Percentiles rank a stretch among this genome's conserved stretches.
Conservation (phyloP, 345 rosid genomes). For the Eutrema japonicum region DNA sequence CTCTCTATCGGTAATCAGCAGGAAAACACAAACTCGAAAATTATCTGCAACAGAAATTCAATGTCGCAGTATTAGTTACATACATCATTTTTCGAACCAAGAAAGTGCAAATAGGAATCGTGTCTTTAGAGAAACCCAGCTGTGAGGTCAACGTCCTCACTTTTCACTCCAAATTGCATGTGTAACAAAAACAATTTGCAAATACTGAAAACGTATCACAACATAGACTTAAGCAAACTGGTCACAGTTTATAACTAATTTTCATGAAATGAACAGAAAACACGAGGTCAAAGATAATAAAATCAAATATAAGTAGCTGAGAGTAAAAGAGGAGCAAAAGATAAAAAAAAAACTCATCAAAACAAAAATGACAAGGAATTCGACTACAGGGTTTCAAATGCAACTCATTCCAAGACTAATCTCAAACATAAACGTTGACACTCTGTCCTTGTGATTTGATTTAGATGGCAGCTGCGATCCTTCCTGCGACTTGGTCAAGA, state of each 20-base stretch:
- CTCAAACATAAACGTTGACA: slow-evolving; percentile 23
- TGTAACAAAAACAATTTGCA: too few relatives aligned
- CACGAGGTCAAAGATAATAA: slow-evolving; percentile 12
- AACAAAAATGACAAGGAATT: slow-evolving; percentile 34
- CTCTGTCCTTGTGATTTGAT: not conserved
- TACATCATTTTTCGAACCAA: too few relatives aligned
- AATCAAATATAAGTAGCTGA: slow-evolving; percentile 25
- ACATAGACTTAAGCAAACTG: not conserved
- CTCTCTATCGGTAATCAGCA: slow-evolving; percentile 12
- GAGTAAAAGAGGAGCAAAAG: not conserved
- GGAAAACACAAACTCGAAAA: not conserved
- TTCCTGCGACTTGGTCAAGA: slow-evolving; percentile 93
- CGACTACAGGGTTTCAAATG: slow-evolving; percentile 25
- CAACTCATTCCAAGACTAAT: slow-evolving; percentile 35
- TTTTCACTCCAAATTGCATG: too few relatives aligned
- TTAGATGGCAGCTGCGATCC: slow-evolving; percentile 55
- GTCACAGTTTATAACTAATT: not conserved
- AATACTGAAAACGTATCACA: not conserved
- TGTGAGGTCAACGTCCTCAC: not conserved
- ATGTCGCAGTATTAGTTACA: too few relatives aligned
- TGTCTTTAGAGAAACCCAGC: not conserved
- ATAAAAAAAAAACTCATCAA: slow-evolving; percentile 14
- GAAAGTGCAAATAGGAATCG: too few relatives aligned
- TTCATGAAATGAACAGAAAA: not conserved
- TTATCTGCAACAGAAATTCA: not conserved